Evolutionary conservation across 2,329 filamentous ascomycete species (phyloP), one percentile per base, ranked within the genome.

Genomic region (Rachicladosporium sp.): DNA sequence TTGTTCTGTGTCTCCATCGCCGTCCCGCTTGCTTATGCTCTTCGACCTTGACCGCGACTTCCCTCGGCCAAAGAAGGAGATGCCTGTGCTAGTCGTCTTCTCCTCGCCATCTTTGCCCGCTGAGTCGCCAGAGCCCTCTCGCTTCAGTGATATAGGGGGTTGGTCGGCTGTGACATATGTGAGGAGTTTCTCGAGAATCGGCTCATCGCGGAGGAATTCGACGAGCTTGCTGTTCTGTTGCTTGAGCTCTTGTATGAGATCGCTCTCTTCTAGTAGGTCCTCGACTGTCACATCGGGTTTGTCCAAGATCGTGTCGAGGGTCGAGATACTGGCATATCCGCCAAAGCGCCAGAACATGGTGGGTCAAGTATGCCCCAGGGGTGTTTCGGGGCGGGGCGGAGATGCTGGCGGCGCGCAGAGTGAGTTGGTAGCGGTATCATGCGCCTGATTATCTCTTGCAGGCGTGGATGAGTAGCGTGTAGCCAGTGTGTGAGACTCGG

Each of bases 311-410:
- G 81, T 87, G 66, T 96, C 91, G 65, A 98, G 86, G 59, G 88
- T 82, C 56, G 89, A 95, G 66, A 94, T 82, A 73, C 86, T 93
- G 72, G 88, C 85, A 74, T 96, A 96, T 59, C 87, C 87, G 74
- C 91, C 89, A 74, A 96, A 98, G 68, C 89, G 82, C 91, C 91
- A 98, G 68, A 98, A 98, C 91, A 98, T 98, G 70, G 65, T 89
- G 79, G 39, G 39, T 33, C 23, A 27, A 8, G 3, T 27, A 27
- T 6, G 23, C 23, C 23, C 23, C 5, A 27, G 23, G 23, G 23
- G 23, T 6, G 23, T 27, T 27, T 8, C 23, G 23, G 23, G 23
- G 23, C 7, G 23, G 23, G 7, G 23, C 23, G 23, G 23, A 27
- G 23, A 27, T 27, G 6, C 23, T 27, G 23, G 23, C 23, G 23